Base-by-base conservation (phyloP, 1,139 yeast genomes). In the Debaryomyces coudertii region DNA sequence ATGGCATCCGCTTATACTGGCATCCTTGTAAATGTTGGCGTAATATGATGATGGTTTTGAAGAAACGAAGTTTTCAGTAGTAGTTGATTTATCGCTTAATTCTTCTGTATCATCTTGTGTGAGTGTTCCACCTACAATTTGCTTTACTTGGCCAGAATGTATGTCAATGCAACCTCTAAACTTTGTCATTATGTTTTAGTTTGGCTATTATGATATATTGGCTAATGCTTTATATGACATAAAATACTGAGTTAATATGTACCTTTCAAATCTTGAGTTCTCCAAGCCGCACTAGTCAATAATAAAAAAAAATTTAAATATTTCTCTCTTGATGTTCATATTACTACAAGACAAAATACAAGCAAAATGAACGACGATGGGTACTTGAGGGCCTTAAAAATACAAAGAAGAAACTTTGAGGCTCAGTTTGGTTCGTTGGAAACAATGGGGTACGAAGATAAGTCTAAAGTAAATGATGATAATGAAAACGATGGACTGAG, bases 161-260 rank as follows among this genome's bases (percentile, higher is more conserved):
- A 93, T 84, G 64, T 93, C 99, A 36, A 93, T 93, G 59, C 99
- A 93, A 1, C 98, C 99, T 61, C 93, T 81, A 68, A 89, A 95
- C 48, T 77, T 77, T 1, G 98, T 92, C 97, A 92, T 92, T 16
- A 9, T 39, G 14, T 8, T 20, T 35, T 12, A 12, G 4, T 20
- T 4, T 20, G 22, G 22, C 22, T 20, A 20, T 20, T 34, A 34
- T 20, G 27, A 14, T 20, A 7, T 22, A 9, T 15, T 14, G 15
- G 7, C 33, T 14, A 8, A 7, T 29, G 9, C 12, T 4, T 11
- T 27, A 29, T 16, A 7, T 15, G 11, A 14, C 4, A n/a, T 9
- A 7, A 9, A 14, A 7, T n/a, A n/a, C n/a, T n/a, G 7, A 8
- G 18, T 29, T 14, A 7, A 7, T 36, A 36, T 36, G 28, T 25